Evolutionary conservation across 345 rosid genomes (phyloP).

Genomic region (Cardiospermum halicacabum): DNA sequence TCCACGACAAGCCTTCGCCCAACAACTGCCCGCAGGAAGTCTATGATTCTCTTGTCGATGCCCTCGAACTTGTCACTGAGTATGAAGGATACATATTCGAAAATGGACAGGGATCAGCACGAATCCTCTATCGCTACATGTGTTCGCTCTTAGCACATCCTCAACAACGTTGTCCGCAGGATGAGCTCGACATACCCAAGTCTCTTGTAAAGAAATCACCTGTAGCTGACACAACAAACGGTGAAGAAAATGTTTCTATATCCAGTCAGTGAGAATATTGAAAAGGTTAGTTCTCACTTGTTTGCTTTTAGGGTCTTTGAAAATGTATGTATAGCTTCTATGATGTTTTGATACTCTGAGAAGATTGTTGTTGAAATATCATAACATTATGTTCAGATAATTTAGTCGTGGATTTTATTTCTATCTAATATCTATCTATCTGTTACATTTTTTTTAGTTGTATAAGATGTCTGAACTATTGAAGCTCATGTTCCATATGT

Average conservation of each 20-base stretch:
- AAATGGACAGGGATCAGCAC: conserved; percentile 69
- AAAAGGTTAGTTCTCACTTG: neutral
- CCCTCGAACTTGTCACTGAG: conserved; percentile 76
- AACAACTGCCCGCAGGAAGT: conserved; percentile 90
- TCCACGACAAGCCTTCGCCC: conserved; percentile 84
- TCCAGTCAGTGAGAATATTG: conserved; percentile 44
- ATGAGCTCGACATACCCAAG: conserved; percentile 69
- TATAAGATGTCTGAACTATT: neutral
- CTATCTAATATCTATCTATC: too few relatives aligned
- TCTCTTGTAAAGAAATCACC: conserved; percentile 58
- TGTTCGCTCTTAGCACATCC: conserved; percentile 70
- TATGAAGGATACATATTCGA: conserved; percentile 81
- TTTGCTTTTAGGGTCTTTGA: neutral
- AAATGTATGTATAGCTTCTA: neutral
- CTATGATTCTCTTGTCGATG: conserved; percentile 69
- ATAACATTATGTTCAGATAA: neutral
- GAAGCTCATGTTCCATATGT: neutral
- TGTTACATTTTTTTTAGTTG: neutral
- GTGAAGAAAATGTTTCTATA: conserved; percentile 40
- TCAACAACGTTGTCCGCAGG: conserved; percentile 82
- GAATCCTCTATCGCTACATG: conserved; percentile 62
- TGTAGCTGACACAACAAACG: conserved; percentile 39
- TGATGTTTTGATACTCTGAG: neutral
- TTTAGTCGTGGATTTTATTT: too few relatives aligned
- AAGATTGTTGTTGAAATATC: neutral